Percentiles rank a stretch among this genome's conserved stretches.
These are phyloP conservation scores for Penicillium atrosanguineum DNA, from an alignment of 495 filamentous ascomycete genomes.

Conservation along the genomic window DNA sequence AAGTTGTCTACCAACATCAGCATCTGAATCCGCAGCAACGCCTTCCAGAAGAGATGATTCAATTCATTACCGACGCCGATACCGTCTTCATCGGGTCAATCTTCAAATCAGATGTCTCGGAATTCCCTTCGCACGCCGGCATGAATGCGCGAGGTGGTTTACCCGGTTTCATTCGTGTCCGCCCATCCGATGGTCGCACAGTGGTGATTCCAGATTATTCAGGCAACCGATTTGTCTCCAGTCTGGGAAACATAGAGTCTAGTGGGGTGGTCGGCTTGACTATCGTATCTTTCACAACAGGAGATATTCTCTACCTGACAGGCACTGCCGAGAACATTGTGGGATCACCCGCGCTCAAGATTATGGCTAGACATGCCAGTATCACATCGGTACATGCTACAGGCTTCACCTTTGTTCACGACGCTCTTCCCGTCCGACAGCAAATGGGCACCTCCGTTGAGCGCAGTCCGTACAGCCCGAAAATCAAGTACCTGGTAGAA, in stretches of 20 bases:
- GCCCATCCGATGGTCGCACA: slow-evolving; percentile 16
- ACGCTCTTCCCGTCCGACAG: slow-evolving; percentile 17
- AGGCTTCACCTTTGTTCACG: slow-evolving; percentile 10
- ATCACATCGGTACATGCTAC: slow-evolving; percentile 15
- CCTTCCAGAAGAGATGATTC: slow-evolving; percentile 14
- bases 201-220: slow-evolving; percentile 21
- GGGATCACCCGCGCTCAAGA: slow-evolving; percentile 9
- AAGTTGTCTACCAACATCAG: not conserved
- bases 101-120: slow-evolving; percentile 1
- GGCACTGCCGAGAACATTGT: slow-evolving; percentile 14
- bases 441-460: slow-evolving; percentile 12
- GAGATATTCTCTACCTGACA: slow-evolving; percentile 17
- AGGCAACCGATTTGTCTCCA: slow-evolving; percentile 16
- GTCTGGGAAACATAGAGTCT: slow-evolving; percentile 17
- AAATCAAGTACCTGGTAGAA: slow-evolving; percentile 16
- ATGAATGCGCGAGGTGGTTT: slow-evolving; percentile 19
- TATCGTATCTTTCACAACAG: slow-evolving; percentile 17
- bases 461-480: slow-evolving; percentile 19
- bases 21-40: not conserved
- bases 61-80: slow-evolving; percentile 15
- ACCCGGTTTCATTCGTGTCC: slow-evolving; percentile 16
- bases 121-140: slow-evolving; percentile 14
- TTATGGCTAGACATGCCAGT: slow-evolving; percentile 13
- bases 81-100: slow-evolving; percentile 13
- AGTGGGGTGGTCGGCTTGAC: slow-evolving; percentile 15